Conservation (phyloP, 1,139 yeast genomes). For the Lodderomyces elongisporus region DNA sequence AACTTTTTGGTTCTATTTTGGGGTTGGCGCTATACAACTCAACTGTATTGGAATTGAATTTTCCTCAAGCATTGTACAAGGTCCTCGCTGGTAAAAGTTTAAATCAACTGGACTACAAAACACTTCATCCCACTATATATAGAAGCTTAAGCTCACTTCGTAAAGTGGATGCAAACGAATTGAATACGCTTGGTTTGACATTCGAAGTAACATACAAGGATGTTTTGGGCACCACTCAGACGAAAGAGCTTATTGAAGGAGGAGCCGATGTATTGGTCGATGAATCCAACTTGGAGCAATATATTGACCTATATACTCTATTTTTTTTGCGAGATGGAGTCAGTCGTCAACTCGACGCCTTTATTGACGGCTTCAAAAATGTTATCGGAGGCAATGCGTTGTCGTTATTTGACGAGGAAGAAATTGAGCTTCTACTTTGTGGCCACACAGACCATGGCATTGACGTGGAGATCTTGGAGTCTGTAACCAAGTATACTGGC, state of each 20-base stretch:
- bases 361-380: slow-evolving; percentile 63
- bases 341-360: slow-evolving; percentile 47
- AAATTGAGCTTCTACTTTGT: slow-evolving; percentile 69
- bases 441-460: slow-evolving; percentile 67
- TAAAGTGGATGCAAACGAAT: slow-evolving; percentile 30
- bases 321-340: slow-evolving; percentile 58
- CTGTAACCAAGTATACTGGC: slow-evolving; percentile 70
- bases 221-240: slow-evolving; percentile 31
- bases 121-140: slow-evolving; percentile 65
- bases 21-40: slow-evolving; percentile 92
- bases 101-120: slow-evolving; percentile 57
- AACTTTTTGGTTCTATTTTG: slow-evolving; percentile 74
- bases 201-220: slow-evolving; percentile 41
- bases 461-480: slow-evolving; percentile 61
- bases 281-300: slow-evolving; percentile 49
- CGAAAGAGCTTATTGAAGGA: slow-evolving; percentile 48
- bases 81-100: slow-evolving; percentile 56
- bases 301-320: slow-evolving; percentile 56
- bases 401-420: slow-evolving; percentile 73
- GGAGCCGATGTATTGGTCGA: slow-evolving; percentile 58
- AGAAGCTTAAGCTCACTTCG: slow-evolving; percentile 51
- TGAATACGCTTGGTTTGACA: slow-evolving; percentile 25
- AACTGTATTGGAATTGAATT: slow-evolving; percentile 71
- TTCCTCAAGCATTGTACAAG: slow-evolving; percentile 76
- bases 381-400: slow-evolving; percentile 82